A percentile compares a stretch with the other conserved stretches of the same genome.
phyloP scores from a whole-genome alignment of 257 asterid genomes.

The Solanum sejunctum region DNA sequence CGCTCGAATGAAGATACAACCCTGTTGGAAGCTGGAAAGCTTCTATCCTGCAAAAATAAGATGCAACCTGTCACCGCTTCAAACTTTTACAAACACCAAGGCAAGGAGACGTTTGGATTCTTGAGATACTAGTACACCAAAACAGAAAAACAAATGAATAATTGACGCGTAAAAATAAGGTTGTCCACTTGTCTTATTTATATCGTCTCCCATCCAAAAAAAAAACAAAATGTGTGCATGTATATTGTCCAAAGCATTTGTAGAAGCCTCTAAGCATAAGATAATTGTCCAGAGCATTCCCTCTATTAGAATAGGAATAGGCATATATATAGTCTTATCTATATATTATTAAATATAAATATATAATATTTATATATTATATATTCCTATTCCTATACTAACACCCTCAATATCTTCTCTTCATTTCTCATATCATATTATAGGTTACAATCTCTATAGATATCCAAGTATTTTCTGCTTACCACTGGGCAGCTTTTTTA shows the following conservation, averaged over 20 bases:
- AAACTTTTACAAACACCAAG: neutral
- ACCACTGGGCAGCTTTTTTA: neutral
- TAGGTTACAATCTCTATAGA: neutral
- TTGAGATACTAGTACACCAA: neutral
- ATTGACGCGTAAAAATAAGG: neutral
- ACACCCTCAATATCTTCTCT: neutral
- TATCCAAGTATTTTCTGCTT: neutral
- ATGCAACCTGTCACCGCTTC: slow-evolving; percentile 5
- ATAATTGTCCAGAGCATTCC: neutral
- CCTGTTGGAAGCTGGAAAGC: slow-evolving; percentile 32
- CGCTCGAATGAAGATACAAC: slow-evolving; percentile 57
- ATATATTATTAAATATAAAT: too few relatives aligned
- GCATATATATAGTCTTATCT: too few relatives aligned
- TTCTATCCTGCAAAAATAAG: slow-evolving; percentile 40
- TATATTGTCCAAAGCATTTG: neutral
- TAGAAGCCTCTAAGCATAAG: neutral
- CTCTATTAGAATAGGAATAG: too few relatives aligned
- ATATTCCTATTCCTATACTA: too few relatives aligned
- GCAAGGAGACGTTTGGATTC: neutral
- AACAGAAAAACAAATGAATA: neutral
- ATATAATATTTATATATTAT: too few relatives aligned
- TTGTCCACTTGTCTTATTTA: neutral
- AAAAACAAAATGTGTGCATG: neutral
- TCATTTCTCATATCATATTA: neutral
- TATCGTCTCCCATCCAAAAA: neutral